Evolutionary conservation across 805 yeast species (phyloP).

Genomic region (Komagataella pseudopastoris): DNA sequence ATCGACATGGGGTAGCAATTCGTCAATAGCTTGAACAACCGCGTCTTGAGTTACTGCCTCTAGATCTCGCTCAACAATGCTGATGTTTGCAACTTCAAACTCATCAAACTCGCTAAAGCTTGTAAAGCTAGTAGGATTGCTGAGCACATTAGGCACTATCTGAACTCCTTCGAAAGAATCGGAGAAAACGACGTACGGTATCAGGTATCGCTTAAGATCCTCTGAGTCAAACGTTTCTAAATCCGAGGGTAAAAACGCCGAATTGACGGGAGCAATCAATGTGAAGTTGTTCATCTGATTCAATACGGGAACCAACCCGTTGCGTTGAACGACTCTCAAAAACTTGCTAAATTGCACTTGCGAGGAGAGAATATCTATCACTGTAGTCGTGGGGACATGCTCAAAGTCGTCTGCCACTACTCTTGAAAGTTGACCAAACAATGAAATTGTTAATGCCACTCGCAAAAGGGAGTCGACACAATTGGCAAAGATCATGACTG

Average conservation of each 20-base stretch:
- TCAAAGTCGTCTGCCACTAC: background rate
- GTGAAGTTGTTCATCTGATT: slow-evolving; percentile 53
- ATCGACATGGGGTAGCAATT: slow-evolving; percentile 24
- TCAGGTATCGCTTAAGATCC: slow-evolving; percentile 17
- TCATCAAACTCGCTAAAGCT: background rate
- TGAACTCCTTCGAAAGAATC: background rate
- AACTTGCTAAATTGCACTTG: slow-evolving; percentile 57
- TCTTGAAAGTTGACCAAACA: background rate
- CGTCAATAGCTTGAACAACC: slow-evolving; percentile 50
- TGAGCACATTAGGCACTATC: background rate
- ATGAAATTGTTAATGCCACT: background rate
- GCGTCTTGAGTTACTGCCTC: slow-evolving; percentile 51
- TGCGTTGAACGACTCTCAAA: slow-evolving; percentile 43
- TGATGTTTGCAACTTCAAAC: slow-evolving; percentile 14
- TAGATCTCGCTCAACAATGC: slow-evolving; percentile 44
- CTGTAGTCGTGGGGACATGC: slow-evolving; percentile 20
- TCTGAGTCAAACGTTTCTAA: background rate
- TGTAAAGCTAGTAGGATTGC: background rate
- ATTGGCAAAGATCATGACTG: background rate
- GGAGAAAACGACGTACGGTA: slow-evolving; percentile 10
- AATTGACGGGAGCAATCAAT: slow-evolving; percentile 68
- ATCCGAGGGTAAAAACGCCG: slow-evolving; percentile 35
- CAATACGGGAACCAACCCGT: slow-evolving; percentile 47
- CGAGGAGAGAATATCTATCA: slow-evolving; percentile 57
- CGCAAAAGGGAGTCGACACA: background rate